Evolutionary conservation across 2,329 filamentous ascomycete genomes (phyloP), one percentile per base, ranked within the genome.

Genomic region (Clonostachys solani): DNA sequence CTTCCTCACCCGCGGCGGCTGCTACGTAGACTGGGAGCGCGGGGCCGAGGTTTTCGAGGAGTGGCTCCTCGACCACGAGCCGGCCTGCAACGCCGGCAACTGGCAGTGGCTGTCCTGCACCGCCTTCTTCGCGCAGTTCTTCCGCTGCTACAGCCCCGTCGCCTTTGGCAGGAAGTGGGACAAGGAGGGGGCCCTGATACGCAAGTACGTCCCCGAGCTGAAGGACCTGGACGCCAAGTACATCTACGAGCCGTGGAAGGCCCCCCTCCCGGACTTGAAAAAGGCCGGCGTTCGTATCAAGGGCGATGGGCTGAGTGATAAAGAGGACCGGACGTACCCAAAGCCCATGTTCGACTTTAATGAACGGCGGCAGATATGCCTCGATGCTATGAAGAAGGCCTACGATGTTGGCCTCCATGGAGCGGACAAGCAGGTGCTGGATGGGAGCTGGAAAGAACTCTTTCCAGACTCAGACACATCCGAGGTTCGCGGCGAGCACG

Each of bases 191-290:
- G 56, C 64, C 4, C 81, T 89, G 49, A 77, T 91, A 42, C 69
- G 80, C 19, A 72, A 68, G 37, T 91, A 81, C 64, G 78, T 87
- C 1, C 86, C 87, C 0, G 87, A 91, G 62, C 66, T 91, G 37
- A 71, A 66, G 48, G 56, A 73, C 0, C 72, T 86, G 51, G 74
- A 83, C 13, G 75, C 76, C 46, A 89, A 86, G 63, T 89, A 79
- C 56, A 89, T 92, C 33, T 92, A 89, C 54, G 87, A 92, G 69
- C 87, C 87, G 6, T 88, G 86, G 83, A 89, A 85, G 59, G 85
- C 86, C 40, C 82, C 83, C 3, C 73, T 84, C 37, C 66, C 65
- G 17, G 86, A 89, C 48, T 83, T 89, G 67, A 86, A 80, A 60
- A 81, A 76, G 56, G 87, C 86, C 48, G 79, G 82, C 0, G 84